These are phyloP conservation scores for Sugiyamaella grinbergsii DNA, from an alignment of 1,139 yeast species.

Conservation along the genomic window DNA sequence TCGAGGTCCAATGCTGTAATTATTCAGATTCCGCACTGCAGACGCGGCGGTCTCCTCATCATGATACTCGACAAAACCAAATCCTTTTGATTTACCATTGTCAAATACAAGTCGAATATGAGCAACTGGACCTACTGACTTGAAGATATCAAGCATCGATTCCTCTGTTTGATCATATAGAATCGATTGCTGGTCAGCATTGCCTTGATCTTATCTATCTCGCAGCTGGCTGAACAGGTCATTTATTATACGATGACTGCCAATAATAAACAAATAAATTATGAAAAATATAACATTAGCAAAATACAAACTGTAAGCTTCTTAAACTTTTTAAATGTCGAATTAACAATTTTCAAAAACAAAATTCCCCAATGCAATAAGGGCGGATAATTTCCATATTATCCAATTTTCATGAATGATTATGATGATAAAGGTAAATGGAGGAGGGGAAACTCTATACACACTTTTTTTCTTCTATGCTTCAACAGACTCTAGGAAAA, in stretches of 20 bases:
- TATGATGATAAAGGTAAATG: background rate
- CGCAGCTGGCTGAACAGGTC: too few relatives aligned
- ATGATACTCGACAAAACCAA: constrained; percentile 80
- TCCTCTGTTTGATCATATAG: constrained; percentile 86
- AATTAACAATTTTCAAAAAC: too few relatives aligned
- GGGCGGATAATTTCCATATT: background rate
- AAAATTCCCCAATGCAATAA: background rate
- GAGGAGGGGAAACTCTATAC: background rate
- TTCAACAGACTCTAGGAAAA: constrained; percentile 77
- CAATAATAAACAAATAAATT: too few relatives aligned
- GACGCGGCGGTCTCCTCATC: constrained; percentile 80
- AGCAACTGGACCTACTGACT: constrained; percentile 83
- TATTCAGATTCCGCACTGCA: constrained; percentile 86
- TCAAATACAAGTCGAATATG: constrained; percentile 79
- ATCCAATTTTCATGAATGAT: background rate
- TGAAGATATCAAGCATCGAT: constrained; percentile 77
- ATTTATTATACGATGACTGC: too few relatives aligned
- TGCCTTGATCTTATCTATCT: too few relatives aligned
- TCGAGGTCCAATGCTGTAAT: constrained; percentile 73
- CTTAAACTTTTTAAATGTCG: too few relatives aligned
- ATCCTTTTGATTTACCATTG: constrained; percentile 86
- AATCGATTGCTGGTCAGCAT: too few relatives aligned
- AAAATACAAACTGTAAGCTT: too few relatives aligned
- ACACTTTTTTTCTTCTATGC: constrained; percentile 25
- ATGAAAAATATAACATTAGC: too few relatives aligned